Base-by-base conservation (phyloP, 116 monocot genomes). In the Posidonia oceanica region DNA sequence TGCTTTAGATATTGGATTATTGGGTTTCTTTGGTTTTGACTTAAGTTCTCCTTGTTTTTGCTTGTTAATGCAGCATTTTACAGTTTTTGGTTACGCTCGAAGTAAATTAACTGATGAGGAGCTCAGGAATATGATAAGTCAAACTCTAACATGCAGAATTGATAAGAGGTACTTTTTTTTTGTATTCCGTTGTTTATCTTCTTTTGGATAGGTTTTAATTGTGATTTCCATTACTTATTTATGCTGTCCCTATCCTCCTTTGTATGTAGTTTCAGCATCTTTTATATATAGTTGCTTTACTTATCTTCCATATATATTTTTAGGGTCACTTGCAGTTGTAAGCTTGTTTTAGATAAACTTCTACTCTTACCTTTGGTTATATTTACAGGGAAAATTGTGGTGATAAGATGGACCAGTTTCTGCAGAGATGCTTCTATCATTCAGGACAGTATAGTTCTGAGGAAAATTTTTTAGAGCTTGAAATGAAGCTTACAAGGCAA, bases 41-140 rank as follows among this genome's bases (percentile, higher is more conserved):
- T 71, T 3, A 39, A 52, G 5, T 23, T 44, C 11, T 69, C 4
- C 40, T 54, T 68, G 12, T 38, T 36, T 61, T 29, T 67, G 8
- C 48, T 48, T 48, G 51, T 79, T 2, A 65, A 13, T 68, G 70
- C 77, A 89, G 89, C 79, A 89, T 86, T 89, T 89, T 68, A 83
- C 86, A 16, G 59, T 89, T 69, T 89, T 85, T 79, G 89, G 89
- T 29, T 89, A 89, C 81, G 80, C 89, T 61, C 82, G 89, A 14
- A 89, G 89, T 70, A 83, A 83, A 52, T 40, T 89, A 68, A 81
- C 80, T 8, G 83, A 89, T 70, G 86, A 74, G 41, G 89, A 86
- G 44, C 54, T 89, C 60, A 83, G 89, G 69, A 73, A 76, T 22
- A 75, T 77, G 71, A 78, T 89, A 38, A 85, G 89, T 65, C 66